Conservation (phyloP, 2,329 filamentous ascomycete genomes). For the Ceratocystis alfenasii region DNA sequence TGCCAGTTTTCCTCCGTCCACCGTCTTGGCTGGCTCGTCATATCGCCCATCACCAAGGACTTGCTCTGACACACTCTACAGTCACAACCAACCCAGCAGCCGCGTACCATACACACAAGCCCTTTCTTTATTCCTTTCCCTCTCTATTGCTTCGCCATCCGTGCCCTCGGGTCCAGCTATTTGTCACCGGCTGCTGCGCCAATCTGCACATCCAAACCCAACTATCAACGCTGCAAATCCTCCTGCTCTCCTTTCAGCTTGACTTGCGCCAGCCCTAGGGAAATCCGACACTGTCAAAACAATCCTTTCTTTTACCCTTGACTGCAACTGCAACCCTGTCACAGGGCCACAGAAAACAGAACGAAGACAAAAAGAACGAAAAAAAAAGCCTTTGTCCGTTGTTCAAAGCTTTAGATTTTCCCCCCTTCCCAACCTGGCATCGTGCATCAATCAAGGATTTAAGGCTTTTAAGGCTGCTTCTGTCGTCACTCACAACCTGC, state of each 20-base stretch:
- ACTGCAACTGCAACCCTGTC: constrained; percentile 10
- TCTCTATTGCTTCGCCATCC: background rate
- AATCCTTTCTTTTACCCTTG: constrained; percentile 7
- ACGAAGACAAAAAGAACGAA: background rate
- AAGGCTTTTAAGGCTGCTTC: background rate
- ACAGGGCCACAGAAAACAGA: constrained; percentile 5
- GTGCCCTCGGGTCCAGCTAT: background rate
- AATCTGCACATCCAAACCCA: constrained; percentile 8
- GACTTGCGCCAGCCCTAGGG: constrained; percentile 3
- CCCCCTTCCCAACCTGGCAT: background rate
- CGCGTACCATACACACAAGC: background rate
- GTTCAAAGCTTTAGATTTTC: background rate
- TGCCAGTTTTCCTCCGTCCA: background rate
- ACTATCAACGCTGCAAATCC: background rate
- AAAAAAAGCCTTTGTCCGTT: constrained; percentile 4
- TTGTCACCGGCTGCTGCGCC: constrained; percentile 4
- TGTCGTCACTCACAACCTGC: background rate
- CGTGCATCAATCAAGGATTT: background rate
- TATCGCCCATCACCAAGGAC: background rate
- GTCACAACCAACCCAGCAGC: background rate
- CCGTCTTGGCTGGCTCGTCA: background rate
- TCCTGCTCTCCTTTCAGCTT: constrained; percentile 1
- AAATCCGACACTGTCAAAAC: constrained; percentile 9
- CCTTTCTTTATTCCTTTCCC: no score
- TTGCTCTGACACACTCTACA: background rate